These are phyloP conservation scores for Malus hybrid DNA, from an alignment of 331 rosid genomes.

Conservation along the genomic window DNA sequence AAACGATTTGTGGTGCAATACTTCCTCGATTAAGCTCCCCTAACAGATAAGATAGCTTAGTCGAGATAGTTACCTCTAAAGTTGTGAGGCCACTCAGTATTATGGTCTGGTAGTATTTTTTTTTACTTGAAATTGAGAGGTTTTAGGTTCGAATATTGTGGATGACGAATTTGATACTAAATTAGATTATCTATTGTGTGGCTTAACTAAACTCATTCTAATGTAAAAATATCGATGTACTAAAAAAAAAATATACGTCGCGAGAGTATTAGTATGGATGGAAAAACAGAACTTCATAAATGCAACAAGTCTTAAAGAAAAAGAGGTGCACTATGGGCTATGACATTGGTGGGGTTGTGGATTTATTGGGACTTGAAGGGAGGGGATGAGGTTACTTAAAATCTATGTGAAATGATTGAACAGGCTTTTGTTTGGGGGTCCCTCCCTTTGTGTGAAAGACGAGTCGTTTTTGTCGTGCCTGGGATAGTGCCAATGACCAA, in stretches of 20 bases:
- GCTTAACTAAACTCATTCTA: accelerated
- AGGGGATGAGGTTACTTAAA: background rate
- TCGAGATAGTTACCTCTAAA: too few species aligned
- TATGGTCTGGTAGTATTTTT: accelerated
- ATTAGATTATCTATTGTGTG: accelerated
- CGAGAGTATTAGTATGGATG: background rate
- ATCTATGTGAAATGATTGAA: background rate
- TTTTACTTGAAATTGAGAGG: too few species aligned
- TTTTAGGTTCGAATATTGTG: too few species aligned
- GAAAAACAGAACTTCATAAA: background rate
- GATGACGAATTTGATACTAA: too few species aligned
- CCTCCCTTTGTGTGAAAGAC: background rate
- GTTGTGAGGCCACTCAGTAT: too few species aligned
- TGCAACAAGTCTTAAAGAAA: background rate
- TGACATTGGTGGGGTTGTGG: background rate
- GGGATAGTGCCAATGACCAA: background rate
- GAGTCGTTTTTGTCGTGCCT: background rate
- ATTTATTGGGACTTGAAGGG: background rate
- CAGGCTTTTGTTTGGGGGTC: background rate
- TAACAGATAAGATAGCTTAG: too few species aligned
- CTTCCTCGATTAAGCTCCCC: background rate
- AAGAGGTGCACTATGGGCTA: background rate
- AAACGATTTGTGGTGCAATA: background rate
- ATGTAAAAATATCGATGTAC: too few species aligned
- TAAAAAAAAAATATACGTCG: too few species aligned